Conservation (phyloP, 2,329 filamentous ascomycete genomes). For the Allantophomopsis lycopodina region DNA sequence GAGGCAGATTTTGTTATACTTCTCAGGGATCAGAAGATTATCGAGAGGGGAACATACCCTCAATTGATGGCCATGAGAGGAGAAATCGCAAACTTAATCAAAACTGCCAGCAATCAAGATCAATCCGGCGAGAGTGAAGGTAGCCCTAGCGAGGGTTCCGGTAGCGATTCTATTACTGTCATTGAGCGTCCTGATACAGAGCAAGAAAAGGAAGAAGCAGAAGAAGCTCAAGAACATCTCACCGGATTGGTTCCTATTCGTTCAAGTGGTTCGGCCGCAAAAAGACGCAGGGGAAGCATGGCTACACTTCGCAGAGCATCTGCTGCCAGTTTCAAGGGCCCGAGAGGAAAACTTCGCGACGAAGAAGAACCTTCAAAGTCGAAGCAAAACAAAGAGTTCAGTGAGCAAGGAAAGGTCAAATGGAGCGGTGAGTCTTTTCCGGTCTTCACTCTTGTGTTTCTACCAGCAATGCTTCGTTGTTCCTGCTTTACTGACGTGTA, state of each 20-base stretch:
- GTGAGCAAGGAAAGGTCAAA: conserved; percentile 94
- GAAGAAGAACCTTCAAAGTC: conserved; percentile 69
- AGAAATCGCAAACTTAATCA: conserved; percentile 73
- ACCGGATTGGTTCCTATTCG: conserved; percentile 68
- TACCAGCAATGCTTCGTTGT: background rate
- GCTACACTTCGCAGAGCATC: conserved; percentile 80
- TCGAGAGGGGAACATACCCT: conserved; percentile 80
- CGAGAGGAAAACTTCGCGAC: conserved; percentile 70
- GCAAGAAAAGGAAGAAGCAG: conserved; percentile 44
- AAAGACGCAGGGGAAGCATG: conserved; percentile 54
- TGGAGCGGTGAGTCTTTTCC: conserved; percentile 44
- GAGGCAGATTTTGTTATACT: conserved; percentile 84
- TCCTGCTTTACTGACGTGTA: background rate
- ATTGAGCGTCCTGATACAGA: conserved; percentile 38
- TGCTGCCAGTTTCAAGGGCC: conserved; percentile 77
- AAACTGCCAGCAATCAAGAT: conserved; percentile 52
- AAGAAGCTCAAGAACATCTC: conserved; percentile 65
- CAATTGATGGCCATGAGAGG: conserved; percentile 92
- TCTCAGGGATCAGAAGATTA: conserved; percentile 67
- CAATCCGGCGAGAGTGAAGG: conserved; percentile 22
- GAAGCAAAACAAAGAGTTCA: conserved; percentile 75
- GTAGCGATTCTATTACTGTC: conserved; percentile 43
- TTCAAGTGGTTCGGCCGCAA: conserved; percentile 31
- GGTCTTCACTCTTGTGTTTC: background rate
- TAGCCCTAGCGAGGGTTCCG: conserved; percentile 31